Conservation (phyloP, 202 grass and related monocot species). For the Zizania palustris region DNA sequence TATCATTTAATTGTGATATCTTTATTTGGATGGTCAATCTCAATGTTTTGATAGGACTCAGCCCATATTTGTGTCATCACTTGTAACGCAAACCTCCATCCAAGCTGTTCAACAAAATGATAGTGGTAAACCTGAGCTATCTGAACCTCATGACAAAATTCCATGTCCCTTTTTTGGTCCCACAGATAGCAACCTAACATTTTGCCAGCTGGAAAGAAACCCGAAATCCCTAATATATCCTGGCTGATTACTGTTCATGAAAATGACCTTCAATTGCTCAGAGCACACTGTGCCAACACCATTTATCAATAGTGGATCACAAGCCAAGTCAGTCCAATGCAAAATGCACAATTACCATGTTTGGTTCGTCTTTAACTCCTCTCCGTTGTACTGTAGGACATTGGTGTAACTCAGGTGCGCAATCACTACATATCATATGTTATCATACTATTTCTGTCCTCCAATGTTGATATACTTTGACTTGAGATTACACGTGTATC, state of each 20-base stretch:
- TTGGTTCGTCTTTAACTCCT: not conserved
- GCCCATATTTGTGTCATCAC: not conserved
- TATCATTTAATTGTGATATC: not conserved
- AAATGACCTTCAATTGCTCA: not conserved
- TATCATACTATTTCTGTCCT: not conserved
- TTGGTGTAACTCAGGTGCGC: not conserved
- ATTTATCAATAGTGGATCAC: not conserved
- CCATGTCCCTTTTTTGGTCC: not conserved
- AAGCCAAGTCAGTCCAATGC: not conserved
- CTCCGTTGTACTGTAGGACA: not conserved
- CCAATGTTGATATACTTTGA: not conserved
- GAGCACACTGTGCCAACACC: not conserved
- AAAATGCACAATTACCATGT: not conserved
- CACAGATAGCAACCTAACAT: not conserved
- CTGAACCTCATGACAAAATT: not conserved
- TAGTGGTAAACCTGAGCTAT: not conserved
- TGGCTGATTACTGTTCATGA: not conserved
- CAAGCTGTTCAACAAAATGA: not conserved
- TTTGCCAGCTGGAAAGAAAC: conserved; percentile 29
- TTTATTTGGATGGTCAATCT: not conserved
- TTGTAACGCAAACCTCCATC: not conserved
- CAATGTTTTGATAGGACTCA: not conserved
- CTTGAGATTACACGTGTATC: not conserved
- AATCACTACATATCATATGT: not conserved
- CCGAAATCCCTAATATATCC: conserved; percentile 8